Evolutionary conservation across 257 asterid species (phyloP).

Genomic region (Linaria vulgaris): DNA sequence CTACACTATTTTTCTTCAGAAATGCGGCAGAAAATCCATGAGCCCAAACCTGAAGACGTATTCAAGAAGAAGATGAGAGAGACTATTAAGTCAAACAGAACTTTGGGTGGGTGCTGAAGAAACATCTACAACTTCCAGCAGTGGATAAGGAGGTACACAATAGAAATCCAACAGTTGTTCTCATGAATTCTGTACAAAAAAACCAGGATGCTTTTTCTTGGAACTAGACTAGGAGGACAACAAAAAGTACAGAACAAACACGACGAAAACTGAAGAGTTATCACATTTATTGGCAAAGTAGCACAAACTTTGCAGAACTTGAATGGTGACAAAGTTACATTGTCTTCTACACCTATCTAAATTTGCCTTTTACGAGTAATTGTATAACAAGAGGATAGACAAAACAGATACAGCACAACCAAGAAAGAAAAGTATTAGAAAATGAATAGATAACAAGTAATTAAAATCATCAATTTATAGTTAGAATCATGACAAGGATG

Average conservation of each 20-base stretch:
- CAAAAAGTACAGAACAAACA: background rate
- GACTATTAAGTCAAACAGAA: background rate
- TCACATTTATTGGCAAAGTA: background rate
- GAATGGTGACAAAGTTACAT: background rate
- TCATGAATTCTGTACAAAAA: background rate
- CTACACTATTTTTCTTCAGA: constrained; percentile 76
- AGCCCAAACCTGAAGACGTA: constrained; percentile 70
- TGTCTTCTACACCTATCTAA: too few relatives aligned
- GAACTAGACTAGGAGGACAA: constrained; percentile 2
- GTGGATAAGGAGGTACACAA: background rate
- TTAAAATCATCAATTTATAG: too few relatives aligned
- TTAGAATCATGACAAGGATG: background rate
- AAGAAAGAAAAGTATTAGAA: too few relatives aligned
- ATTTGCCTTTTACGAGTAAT: too few relatives aligned
- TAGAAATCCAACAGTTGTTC: background rate
- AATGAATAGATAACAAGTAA: too few relatives aligned
- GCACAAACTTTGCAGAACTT: background rate
- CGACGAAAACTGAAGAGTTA: background rate
- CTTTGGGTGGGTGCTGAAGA: background rate
- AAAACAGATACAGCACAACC: too few relatives aligned
- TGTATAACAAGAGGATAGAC: too few relatives aligned
- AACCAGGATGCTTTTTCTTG: background rate
- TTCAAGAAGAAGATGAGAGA: background rate
- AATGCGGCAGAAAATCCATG: constrained; percentile 95
- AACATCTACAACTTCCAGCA: background rate